phyloP scores from a whole-genome alignment of 2,329 filamentous ascomycete genomes.

The Cryphonectria japonica region DNA sequence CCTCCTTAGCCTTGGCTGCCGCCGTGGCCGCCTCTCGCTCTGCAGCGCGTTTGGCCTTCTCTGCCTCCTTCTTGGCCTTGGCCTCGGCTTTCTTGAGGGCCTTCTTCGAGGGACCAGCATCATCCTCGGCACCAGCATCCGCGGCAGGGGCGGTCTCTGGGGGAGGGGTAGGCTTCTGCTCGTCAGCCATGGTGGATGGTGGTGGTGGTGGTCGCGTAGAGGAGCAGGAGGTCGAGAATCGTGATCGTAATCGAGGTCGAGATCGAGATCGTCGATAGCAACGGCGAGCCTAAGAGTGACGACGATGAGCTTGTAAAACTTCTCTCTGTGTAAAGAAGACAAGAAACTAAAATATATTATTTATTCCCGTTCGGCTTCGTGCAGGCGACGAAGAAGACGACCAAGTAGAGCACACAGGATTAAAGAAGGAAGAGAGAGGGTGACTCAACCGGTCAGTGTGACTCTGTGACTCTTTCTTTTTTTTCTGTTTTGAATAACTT shows the following conservation, averaged over 20 bases:
- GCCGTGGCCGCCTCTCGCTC: constrained; percentile 73
- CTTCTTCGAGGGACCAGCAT: constrained; percentile 69
- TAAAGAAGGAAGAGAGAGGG: neutral
- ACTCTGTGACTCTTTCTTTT: neutral
- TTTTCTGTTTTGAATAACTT: too few species aligned
- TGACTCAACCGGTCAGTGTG: constrained; percentile 25
- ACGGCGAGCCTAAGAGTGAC: neutral
- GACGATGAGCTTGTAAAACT: neutral
- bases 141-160: constrained; percentile 61
- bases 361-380: neutral
- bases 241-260: neutral
- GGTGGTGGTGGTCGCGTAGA: neutral
- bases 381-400: neutral
- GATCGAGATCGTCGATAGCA: neutral
- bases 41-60: constrained; percentile 73
- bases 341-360: neutral
- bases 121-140: constrained; percentile 79
- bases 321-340: neutral
- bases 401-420: neutral
- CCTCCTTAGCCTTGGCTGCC: constrained; percentile 43
- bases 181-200: constrained; percentile 28
- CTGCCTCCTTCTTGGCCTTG: constrained; percentile 87
- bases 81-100: constrained; percentile 81
- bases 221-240: constrained; percentile 3
- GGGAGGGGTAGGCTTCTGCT: constrained; percentile 13